Base-by-base conservation (phyloP, 2,329 filamentous ascomycete species). In the Arthrobotrys entomopaga region DNA sequence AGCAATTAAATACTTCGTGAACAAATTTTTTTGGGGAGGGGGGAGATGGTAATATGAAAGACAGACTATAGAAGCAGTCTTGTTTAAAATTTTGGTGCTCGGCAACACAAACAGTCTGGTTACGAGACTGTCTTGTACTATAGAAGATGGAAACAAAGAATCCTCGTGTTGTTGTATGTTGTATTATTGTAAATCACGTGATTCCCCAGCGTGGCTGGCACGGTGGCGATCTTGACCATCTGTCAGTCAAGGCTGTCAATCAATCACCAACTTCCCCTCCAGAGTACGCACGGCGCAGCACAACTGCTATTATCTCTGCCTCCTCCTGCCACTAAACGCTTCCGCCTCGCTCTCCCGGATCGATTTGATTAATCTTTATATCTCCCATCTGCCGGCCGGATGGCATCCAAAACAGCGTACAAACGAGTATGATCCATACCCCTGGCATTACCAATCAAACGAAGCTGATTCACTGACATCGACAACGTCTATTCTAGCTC, bases 401-500 rank as follows among this genome's bases (percentile, higher is more conserved):
- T 79, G 78, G 77, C 78, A 26, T 78, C 77, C 40, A 72, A 75
- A 53, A 77, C 76, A 46, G 77, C 77, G 19, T 78, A 79, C 53
- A 78, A 79, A 60, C 70, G 77, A 24, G 77, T 77, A 76, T 19
- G 48, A 63, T 50, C 16, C 52, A 19, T 34, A 20, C 65, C 65
- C 65, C 65, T 65, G 53, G 54, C 48, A 29, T 52, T 56, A 58
- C 59, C 46, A 72, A 72, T 65, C 53, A 48, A 42, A 53, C 29
- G 57, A 54, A 40, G 50, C 49, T 58, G 13, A 60, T 38, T 64
- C 52, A 38, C 65, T 57, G 43, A 77, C 43, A 13, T 63, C 5
- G 42, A 53, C 49, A 57, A 54, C 20, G 46, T 53, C 38, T 19
- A 11, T 54, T n/a, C 34, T 59, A 86, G 85, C 84, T 90, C 72